Percentiles rank a stretch among this genome's conserved stretches.
phyloP scores from a whole-genome alignment of 768 basidiomycete species.

The Tylopilus sp. region DNA sequence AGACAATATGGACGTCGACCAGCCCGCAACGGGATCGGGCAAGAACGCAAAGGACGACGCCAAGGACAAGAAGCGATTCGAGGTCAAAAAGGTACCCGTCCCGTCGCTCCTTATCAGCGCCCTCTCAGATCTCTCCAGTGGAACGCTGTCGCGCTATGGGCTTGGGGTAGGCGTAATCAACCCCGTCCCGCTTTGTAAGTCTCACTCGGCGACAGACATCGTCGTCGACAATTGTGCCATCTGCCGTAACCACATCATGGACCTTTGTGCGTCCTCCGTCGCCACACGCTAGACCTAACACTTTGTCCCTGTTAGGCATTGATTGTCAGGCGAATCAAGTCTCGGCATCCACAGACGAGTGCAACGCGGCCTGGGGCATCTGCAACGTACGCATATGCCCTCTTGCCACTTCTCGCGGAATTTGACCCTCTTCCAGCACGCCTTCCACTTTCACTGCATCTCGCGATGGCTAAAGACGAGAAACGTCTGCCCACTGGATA shows the following conservation, averaged over 20 bases:
- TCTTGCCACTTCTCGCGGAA: background rate
- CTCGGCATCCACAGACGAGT: slow-evolving; percentile 93
- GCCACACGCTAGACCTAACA: background rate
- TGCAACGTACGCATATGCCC: slow-evolving; percentile 67
- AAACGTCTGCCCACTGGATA: slow-evolving; percentile 92
- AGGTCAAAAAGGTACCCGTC: slow-evolving; percentile 90
- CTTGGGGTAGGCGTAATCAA: slow-evolving; percentile 71
- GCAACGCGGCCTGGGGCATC: slow-evolving; percentile 98
- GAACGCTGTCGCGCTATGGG: slow-evolving; percentile 98
- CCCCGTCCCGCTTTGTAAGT: background rate
- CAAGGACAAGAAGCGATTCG: slow-evolving; percentile 84
- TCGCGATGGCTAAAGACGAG: slow-evolving; percentile 98
- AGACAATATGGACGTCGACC: slow-evolving; percentile 73
- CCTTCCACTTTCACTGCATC: slow-evolving; percentile 99
- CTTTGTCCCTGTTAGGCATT: slow-evolving; percentile 62
- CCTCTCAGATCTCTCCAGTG: slow-evolving; percentile 54
- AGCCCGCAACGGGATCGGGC: slow-evolving; percentile 32
- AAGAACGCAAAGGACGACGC: slow-evolving; percentile 51
- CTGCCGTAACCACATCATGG: slow-evolving; percentile 99
- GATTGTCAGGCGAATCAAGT: slow-evolving; percentile 99
- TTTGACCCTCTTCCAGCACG: slow-evolving; percentile 57
- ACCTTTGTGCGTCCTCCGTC: slow-evolving; percentile 71
- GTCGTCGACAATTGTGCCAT: slow-evolving; percentile 99
- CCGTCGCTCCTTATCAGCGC: background rate
- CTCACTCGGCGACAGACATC: slow-evolving; percentile 60